Conservation (phyloP, 331 rosid species). For the Malus hybrid region DNA sequence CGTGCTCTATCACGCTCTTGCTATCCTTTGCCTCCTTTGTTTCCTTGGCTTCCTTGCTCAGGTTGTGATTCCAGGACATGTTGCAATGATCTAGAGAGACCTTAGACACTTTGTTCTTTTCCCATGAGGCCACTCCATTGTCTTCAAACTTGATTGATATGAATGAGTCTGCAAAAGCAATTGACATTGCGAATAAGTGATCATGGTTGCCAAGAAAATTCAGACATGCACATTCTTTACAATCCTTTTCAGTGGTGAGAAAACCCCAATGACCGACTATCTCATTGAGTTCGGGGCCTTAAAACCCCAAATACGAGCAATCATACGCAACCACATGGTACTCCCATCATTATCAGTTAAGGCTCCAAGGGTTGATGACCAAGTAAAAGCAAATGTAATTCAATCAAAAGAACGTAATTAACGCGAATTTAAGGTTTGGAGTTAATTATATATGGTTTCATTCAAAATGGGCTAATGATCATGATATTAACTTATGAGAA, state of each 20-base stretch:
- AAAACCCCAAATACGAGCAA: not conserved
- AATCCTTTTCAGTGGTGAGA: not conserved
- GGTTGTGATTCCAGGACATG: constrained; percentile 47
- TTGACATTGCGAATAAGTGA: constrained; percentile 8
- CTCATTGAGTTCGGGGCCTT: not conserved
- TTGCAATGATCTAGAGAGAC: constrained; percentile 53
- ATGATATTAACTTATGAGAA: not conserved
- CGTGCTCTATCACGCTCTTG: constrained; percentile 87
- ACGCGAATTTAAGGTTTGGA: not conserved
- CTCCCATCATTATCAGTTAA: not conserved
- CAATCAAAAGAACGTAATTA: not conserved
- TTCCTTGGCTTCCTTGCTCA: constrained; percentile 29
- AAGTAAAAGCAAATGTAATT: not conserved
- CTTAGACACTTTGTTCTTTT: constrained; percentile 67
- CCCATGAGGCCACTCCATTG: constrained; percentile 92
- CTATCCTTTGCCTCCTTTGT: constrained; percentile 36
- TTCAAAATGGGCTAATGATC: not conserved
- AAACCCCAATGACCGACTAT: not conserved
- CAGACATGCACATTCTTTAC: constrained; percentile 18
- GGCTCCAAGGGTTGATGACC: constrained; percentile 1
- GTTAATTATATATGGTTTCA: not conserved
- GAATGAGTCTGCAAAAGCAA: constrained; percentile 59
- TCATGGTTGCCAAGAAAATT: constrained; percentile 4
- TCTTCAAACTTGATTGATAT: constrained; percentile 93
- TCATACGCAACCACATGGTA: not conserved